Base-by-base conservation (phyloP, 2,329 filamentous ascomycete species). In the Cladobotryum mycophilum region DNA sequence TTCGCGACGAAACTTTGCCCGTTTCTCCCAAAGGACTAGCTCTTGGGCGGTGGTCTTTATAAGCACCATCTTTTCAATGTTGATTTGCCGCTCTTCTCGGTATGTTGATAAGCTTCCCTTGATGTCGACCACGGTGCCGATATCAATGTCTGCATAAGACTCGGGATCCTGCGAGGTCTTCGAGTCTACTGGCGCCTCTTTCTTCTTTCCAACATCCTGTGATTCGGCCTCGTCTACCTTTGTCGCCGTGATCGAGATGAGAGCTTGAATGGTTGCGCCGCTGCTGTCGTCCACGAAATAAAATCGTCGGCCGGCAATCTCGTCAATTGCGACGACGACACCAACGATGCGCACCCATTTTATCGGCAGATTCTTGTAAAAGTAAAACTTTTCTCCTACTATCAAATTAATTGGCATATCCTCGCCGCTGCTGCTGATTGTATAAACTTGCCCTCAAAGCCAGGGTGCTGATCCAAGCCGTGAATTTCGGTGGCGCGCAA, bases 311-410 rank as follows among this genome's bases (percentile, higher is more conserved):
- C 67, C 67, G 35, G 60, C 55, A 50, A 71, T 77, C 18, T 81
- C 74, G 55, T 81, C 76, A 35, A 82, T 68, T 12, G 78, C 80
- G 49, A 90, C 82, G 18, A 92, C 76, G 8, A 89, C 67, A 30
- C 88, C 88, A 7, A 82, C 77, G 33, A 91, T 67, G 54, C 84
- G 82, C 48, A 88, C 79, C 80, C 84, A 91, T 75, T 82, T 81
- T 58, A 92, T 81, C 0, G 88, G 88, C 57, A 91, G 82, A 65
- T 90, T 91, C 45, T 75, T 67, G 69, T 83, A 76, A 66, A 90
- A 89, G 63, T 76, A 84, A 34, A 84, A 71, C 55, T 76, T 70
- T 60, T 81, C 76, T 45, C 74, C 74, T 70, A 18, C n/a, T 14
- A 1, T 12, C 13, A 34, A 41, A 15, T n/a, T 17, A 6, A 42